A percentile compares a stretch with the other conserved stretches of the same genome.
Conservation (phyloP, 441 rosid genomes). For the Adansonia madagascariensis region DNA sequence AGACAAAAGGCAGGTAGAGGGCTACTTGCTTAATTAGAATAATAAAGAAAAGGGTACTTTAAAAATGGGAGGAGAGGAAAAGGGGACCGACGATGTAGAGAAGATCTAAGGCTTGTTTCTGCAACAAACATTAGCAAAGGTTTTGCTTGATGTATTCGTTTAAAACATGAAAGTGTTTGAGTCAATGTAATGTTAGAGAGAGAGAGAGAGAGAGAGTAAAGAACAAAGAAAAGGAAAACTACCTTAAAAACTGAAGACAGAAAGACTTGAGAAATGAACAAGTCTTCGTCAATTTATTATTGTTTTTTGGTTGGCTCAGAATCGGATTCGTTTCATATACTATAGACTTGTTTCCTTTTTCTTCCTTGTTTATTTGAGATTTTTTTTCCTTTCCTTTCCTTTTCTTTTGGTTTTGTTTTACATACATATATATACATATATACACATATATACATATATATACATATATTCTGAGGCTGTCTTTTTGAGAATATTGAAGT, state of each 20-base stretch:
- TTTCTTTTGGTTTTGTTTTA: too few species aligned
- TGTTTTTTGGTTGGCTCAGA: neutral
- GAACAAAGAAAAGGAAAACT: neutral
- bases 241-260: neutral
- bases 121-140: neutral
- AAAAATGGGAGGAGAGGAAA: neutral
- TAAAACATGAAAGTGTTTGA: neutral
- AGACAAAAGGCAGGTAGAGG: neutral
- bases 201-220: neutral
- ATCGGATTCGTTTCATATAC: neutral
- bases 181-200: constrained; percentile 8
- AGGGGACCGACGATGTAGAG: neutral
- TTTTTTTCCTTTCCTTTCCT: neutral
- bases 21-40: too few species aligned
- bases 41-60: neutral
- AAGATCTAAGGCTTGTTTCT: neutral
- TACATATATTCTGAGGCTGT: too few species aligned
- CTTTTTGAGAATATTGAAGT: too few species aligned
- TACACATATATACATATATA: too few species aligned
- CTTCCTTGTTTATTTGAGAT: neutral
- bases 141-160: neutral
- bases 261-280: neutral
- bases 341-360: neutral
- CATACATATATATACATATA: too few species aligned
- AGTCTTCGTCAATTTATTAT: neutral